Base-by-base conservation (phyloP, 768 basidiomycete genomes). In the Botryobasidium botryosum region DNA sequence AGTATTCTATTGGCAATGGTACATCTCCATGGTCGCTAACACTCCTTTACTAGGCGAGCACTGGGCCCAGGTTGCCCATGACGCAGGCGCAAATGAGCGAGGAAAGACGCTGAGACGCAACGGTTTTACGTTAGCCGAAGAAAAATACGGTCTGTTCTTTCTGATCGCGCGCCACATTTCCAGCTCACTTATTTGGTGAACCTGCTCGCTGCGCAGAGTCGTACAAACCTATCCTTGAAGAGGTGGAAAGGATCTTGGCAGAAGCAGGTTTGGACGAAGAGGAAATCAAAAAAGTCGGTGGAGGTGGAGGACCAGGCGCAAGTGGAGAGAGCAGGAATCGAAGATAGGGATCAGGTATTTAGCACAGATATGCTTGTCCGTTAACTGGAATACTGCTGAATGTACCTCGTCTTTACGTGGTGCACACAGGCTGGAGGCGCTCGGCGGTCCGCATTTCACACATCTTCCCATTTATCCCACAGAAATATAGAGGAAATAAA, bases 221-320 rank as follows among this genome's bases (percentile, higher is more conserved):
- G 28, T 92, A 92, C 56, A 83, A 86, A 54, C 88, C 86, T 0
- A 69, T 84, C 5, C 59, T 91, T 15, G 64, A 77, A 50, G 82
- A 90, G 56, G 79, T 88, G 2, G 84, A 86, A 56, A 78, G 71
- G 52, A 88, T 90, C 35, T 59, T 87, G 41, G 72, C 70, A 7
- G 84, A 85, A 52, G 86, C 88, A 0, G 87, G 85, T 0, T 59
- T 90, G 42, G 83, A 90, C 47, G 80, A 82, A 49, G 79, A 82
- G 18, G 83, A 86, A 53, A 81, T 85, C 70, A 67, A 67, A 52
- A 64, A 62, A 48, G 69, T 70, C 20, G 75, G 74, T 3, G 68
- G 64, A 15, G 68, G 62, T 24, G 67, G 61, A 24, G 43, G 20
- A 18, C 26, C 21, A 24, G 42, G 29, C 25, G 18, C 33, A 23